Base-by-base conservation (phyloP, 768 basidiomycete genomes). In the Naganishia kalamii region DNA sequence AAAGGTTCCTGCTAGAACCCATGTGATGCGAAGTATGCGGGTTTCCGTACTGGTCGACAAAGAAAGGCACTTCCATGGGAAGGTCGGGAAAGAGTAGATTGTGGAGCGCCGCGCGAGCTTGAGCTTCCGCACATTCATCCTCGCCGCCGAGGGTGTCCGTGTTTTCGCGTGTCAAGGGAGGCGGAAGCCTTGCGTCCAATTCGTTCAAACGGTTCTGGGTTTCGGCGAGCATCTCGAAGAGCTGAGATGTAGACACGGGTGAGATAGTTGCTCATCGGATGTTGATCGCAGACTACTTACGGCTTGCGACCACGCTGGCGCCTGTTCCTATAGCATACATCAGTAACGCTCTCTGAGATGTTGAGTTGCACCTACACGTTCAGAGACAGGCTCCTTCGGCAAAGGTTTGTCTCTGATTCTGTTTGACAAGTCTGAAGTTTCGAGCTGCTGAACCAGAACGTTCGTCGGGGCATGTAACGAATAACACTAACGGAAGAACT, bases 201-300 rank as follows among this genome's bases (percentile, higher is more conserved):
- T 63, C 66, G 27, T 68, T 40, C 11, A 68, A 62, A 17, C 66
- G 52, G 15, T 43, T 54, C 21, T 63, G 63, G 1, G 66, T 64
- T 32, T 63, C 40, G 23, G 62, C 61, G 1, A 68, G 62, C 66
- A 68, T 68, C 8, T 68, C 62, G 27, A 68, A 68, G 25, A 68
- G 62, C 66, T 68, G 33, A n/a, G 40, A 8, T 23, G 29, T 12
- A 44, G 32, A 52, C 8, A 5, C 12, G 10, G 17, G 35, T 41
- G 15, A 40, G 25, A 11, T 15, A 17, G n/a, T 33, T 21, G 12
- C 17, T 17, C 19, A 6, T 2, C 54, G 25, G 27, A 54, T 21
- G 10, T 52, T n/a, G 29, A 2, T 12, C 8, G 21, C 7, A 32
- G 2, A 17, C 3, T 4, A 60, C 64, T 48, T 25, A 65, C 64